Conservation (phyloP, 2,329 filamentous ascomycete genomes). For the Penicillium sp. region DNA sequence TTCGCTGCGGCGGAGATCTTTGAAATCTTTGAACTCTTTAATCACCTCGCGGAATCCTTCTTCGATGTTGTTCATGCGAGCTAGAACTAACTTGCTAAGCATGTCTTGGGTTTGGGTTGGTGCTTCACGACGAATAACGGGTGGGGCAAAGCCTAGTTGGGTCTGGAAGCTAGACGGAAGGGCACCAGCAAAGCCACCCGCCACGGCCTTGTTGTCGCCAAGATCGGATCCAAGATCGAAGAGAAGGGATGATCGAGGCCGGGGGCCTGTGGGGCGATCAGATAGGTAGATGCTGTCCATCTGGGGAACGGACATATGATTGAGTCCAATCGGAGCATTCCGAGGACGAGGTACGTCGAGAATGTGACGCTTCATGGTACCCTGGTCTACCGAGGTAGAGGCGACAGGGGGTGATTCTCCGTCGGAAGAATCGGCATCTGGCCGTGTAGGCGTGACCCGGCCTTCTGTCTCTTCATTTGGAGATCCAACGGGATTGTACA, state of each 20-base stretch:
- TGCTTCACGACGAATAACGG: slow-evolving; percentile 45
- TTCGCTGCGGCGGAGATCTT: slow-evolving; percentile 47
- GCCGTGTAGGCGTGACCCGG: slow-evolving; percentile 17
- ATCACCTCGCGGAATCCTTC: slow-evolving; percentile 84
- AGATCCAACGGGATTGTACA: slow-evolving; percentile 61
- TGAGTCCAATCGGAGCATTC: slow-evolving; percentile 47
- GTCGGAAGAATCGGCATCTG: slow-evolving; percentile 26
- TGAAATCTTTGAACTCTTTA: slow-evolving; percentile 67
- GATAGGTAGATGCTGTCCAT: slow-evolving; percentile 48
- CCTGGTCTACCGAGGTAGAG: slow-evolving; percentile 29
- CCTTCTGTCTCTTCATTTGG: slow-evolving; percentile 31
- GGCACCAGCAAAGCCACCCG: slow-evolving; percentile 53
- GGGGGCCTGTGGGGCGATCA: slow-evolving; percentile 27
- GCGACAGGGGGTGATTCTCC: slow-evolving; percentile 31
- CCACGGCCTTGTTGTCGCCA: slow-evolving; percentile 53
- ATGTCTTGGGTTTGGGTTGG: slow-evolving; percentile 57
- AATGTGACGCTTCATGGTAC: slow-evolving; percentile 38
- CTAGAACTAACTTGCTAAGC: slow-evolving; percentile 70
- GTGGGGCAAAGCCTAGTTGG: slow-evolving; percentile 65
- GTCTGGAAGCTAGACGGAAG: slow-evolving; percentile 71
- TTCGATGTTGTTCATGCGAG: slow-evolving; percentile 85
- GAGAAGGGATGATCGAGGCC: slow-evolving; percentile 56
- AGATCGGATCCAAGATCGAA: slow-evolving; percentile 66
- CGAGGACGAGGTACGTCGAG: slow-evolving; percentile 42
- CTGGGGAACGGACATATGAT: slow-evolving; percentile 51